Conservation (phyloP, 202 grass and related monocot species). For the Cymbopogon flexuosus region DNA sequence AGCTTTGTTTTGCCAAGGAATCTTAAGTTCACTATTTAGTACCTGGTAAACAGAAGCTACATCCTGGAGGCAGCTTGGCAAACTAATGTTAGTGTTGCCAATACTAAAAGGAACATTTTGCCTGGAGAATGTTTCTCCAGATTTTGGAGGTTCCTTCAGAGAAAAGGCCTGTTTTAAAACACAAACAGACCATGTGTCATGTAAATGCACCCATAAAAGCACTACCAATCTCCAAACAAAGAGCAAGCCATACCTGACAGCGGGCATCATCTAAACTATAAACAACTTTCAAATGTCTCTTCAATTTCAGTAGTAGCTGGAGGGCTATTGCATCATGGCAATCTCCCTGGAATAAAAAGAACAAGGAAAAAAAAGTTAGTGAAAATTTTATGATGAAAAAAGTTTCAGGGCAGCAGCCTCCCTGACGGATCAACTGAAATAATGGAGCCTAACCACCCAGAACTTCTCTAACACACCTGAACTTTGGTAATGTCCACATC, state of each 20-base stretch:
- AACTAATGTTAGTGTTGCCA: slow-evolving; percentile 40
- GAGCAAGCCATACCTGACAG: slow-evolving; percentile 60
- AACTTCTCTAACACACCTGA: slow-evolving; percentile 47
- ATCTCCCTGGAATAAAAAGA: slow-evolving; percentile 44
- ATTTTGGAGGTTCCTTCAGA: slow-evolving; percentile 75
- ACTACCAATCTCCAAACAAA: slow-evolving; percentile 1
- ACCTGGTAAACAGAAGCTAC: slow-evolving; percentile 82
- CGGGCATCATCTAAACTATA: slow-evolving; percentile 80
- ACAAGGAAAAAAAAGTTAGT: slow-evolving; percentile 29
- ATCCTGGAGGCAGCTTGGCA: slow-evolving; percentile 63
- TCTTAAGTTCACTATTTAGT: slow-evolving; percentile 24
- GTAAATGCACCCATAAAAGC: not conserved
- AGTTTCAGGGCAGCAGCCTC: not conserved
- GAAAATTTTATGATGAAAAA: slow-evolving; percentile 11
- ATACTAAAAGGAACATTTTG: slow-evolving; percentile 84
- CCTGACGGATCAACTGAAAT: slow-evolving; percentile 24
- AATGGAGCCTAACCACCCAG: not conserved
- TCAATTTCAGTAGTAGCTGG: slow-evolving; percentile 90
- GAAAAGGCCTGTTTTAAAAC: slow-evolving; percentile 81
- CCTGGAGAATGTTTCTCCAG: slow-evolving; percentile 69
- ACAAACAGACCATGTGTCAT: slow-evolving; percentile 27
- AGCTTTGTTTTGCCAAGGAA: slow-evolving; percentile 21
- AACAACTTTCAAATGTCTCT: slow-evolving; percentile 92
- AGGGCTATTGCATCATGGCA: slow-evolving; percentile 77
- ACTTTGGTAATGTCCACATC: slow-evolving; percentile 55